Percentiles rank a stretch among this genome's conserved stretches.
These are phyloP conservation scores for Rhipidocladum racemiflorum DNA, from an alignment of 176 grass and related monocot species.

Conservation along the genomic window DNA sequence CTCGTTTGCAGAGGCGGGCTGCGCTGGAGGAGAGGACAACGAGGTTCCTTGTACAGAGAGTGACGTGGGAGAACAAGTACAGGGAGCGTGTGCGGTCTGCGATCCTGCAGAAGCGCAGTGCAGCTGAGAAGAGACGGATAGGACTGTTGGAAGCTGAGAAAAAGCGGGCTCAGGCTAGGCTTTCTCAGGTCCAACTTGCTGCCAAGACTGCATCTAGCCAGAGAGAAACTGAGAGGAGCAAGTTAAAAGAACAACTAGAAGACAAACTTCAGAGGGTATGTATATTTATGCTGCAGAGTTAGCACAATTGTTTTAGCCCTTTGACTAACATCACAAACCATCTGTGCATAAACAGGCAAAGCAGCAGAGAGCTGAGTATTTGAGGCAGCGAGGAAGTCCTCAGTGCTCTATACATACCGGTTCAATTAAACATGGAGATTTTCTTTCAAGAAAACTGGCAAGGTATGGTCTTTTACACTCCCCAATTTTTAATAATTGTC, in stretches of 20 bases:
- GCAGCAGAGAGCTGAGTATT: conserved; percentile 62
- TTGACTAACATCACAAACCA: conserved; percentile 18
- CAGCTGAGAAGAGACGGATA: conserved; percentile 68
- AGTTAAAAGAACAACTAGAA: conserved; percentile 69
- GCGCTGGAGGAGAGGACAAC: conserved; percentile 70
- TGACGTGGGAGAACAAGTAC: conserved; percentile 63
- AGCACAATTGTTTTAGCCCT: not conserved
- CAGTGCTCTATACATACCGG: conserved; percentile 21
- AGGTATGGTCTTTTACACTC: conserved; percentile 39
- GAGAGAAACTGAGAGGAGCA: conserved; percentile 71
- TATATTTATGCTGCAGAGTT: conserved; percentile 4
- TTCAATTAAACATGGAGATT: conserved; percentile 57
- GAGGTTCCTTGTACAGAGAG: conserved; percentile 51
- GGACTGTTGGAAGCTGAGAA: conserved; percentile 71
- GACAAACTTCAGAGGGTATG: conserved; percentile 74
- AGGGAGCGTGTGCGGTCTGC: conserved; percentile 75
- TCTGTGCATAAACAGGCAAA: conserved; percentile 53
- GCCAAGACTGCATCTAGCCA: conserved; percentile 50
- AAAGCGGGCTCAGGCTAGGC: conserved; percentile 51
- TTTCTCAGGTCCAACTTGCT: conserved; percentile 54
- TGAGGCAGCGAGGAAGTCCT: conserved; percentile 66
- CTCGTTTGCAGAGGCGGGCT: conserved; percentile 63
- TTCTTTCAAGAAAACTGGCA: conserved; percentile 81
- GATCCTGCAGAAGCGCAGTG: conserved; percentile 67
- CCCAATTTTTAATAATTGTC: conserved; percentile 8